phyloP scores from a whole-genome alignment of 345 rosid genomes.

The Eucalyptus viminalis region DNA sequence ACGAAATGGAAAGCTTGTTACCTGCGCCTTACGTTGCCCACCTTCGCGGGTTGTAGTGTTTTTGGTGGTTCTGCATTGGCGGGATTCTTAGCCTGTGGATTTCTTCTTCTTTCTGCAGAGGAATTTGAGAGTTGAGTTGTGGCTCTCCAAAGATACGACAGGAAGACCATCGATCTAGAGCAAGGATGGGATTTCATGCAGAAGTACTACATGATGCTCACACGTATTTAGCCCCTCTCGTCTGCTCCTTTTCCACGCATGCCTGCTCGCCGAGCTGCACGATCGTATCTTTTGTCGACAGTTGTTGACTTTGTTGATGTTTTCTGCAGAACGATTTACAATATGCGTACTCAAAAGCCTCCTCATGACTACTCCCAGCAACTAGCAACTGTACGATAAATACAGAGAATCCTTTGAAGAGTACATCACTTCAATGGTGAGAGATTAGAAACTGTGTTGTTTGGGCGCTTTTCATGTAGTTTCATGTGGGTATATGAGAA shows the following conservation, averaged over 20 bases:
- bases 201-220: slow-evolving; percentile 58
- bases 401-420: slow-evolving; percentile 43
- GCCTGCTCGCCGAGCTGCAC: not conserved
- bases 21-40: not conserved
- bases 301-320: not conserved
- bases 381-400: slow-evolving; percentile 60
- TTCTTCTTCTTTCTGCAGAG: not conserved
- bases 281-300: not conserved
- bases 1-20: not conserved
- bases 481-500: not conserved
- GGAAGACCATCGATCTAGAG: slow-evolving; percentile 26
- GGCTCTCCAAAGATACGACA: not conserved
- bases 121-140: not conserved
- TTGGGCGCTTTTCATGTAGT: not conserved
- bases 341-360: slow-evolving; percentile 62
- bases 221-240: slow-evolving; percentile 18
- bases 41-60: not conserved
- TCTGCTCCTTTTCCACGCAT: not conserved
- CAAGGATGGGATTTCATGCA: slow-evolving; percentile 60
- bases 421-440: slow-evolving; percentile 35
- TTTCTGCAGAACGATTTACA: slow-evolving; percentile 42
- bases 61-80: not conserved
- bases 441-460: not conserved
- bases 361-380: slow-evolving; percentile 57
- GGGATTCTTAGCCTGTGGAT: not conserved